Conservation (phyloP, 345 rosid genomes). For the Melaleuca alternifolia region DNA sequence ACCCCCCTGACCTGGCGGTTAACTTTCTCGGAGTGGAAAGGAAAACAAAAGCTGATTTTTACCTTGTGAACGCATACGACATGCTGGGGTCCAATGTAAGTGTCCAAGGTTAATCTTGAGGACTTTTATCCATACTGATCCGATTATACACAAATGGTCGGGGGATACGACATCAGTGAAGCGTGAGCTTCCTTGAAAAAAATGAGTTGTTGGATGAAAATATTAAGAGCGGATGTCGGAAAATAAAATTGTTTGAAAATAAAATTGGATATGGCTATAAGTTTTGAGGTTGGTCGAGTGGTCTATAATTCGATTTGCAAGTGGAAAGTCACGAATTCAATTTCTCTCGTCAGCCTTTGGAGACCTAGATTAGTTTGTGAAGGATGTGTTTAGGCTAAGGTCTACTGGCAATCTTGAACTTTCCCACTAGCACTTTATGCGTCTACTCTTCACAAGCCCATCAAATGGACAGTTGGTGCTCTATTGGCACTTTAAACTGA, state of each 20-base stretch:
- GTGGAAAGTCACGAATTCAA: neutral
- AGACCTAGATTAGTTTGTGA: neutral
- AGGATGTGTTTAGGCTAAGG: neutral
- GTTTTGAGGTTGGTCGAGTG: neutral
- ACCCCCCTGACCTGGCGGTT: neutral
- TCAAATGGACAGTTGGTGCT: neutral
- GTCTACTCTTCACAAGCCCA: too few species aligned
- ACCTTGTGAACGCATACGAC: too few species aligned
- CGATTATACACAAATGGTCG: neutral
- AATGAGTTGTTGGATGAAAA: neutral
- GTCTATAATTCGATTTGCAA: neutral
- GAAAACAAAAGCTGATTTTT: neutral
- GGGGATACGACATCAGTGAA: neutral
- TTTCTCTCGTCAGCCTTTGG: neutral
- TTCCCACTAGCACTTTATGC: neutral
- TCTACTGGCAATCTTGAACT: neutral
- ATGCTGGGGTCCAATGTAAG: neutral
- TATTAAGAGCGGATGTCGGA: neutral
- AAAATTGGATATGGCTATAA: neutral
- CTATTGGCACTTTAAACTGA: neutral
- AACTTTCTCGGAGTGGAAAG: neutral
- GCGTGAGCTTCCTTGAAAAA: neutral
- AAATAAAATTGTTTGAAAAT: neutral
- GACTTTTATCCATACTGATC: neutral
- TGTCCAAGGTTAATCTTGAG: neutral